A percentile compares a stretch with the other conserved stretches of the same genome.
Evolutionary conservation across 192 early-diverging fungal species (phyloP).

Genomic region (Geranomyces variabilis): DNA sequence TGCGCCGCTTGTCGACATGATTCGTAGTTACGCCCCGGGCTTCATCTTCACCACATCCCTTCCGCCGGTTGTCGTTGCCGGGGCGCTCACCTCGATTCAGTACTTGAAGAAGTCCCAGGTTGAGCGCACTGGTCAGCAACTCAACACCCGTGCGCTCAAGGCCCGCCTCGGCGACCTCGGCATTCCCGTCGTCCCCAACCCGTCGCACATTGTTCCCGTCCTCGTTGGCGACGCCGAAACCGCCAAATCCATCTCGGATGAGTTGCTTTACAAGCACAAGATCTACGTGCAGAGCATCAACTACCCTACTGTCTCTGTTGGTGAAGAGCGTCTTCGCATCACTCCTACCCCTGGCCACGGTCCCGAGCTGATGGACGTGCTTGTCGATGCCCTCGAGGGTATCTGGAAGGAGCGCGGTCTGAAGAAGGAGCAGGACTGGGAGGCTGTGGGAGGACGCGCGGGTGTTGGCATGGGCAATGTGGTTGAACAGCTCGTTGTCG

Average conservation of each 20-base stretch:
- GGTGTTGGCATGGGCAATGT: slow-evolving; percentile 72
- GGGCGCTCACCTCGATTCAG: slow-evolving; percentile 89
- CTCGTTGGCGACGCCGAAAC: slow-evolving; percentile 95
- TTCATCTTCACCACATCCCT: slow-evolving; percentile 99
- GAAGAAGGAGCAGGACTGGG: slow-evolving; percentile 86
- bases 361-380: slow-evolving; percentile 74
- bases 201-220: slow-evolving; percentile 98
- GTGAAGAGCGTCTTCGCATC: slow-evolving; percentile 96
- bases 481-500: slow-evolving; percentile 47
- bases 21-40: slow-evolving; percentile 95
- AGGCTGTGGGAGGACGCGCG: slow-evolving; percentile 77
- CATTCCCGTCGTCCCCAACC: slow-evolving; percentile 98
- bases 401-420: slow-evolving; percentile 90
- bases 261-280: slow-evolving; percentile 82
- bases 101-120: slow-evolving; percentile 83
- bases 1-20: slow-evolving; percentile 87
- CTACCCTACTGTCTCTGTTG: slow-evolving; percentile 93
- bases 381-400: slow-evolving; percentile 79
- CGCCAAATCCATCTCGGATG: slow-evolving; percentile 91
- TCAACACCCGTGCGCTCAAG: slow-evolving; percentile 90
- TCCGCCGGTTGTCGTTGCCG: slow-evolving; percentile 88
- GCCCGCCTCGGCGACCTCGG: slow-evolving; percentile 73
- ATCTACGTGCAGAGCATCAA: slow-evolving; percentile 99
- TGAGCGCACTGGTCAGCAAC: slow-evolving; percentile 92
- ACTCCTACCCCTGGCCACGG: slow-evolving; percentile 97